Base-by-base conservation (phyloP, 306 rosid species). In the Glycine soja region DNA sequence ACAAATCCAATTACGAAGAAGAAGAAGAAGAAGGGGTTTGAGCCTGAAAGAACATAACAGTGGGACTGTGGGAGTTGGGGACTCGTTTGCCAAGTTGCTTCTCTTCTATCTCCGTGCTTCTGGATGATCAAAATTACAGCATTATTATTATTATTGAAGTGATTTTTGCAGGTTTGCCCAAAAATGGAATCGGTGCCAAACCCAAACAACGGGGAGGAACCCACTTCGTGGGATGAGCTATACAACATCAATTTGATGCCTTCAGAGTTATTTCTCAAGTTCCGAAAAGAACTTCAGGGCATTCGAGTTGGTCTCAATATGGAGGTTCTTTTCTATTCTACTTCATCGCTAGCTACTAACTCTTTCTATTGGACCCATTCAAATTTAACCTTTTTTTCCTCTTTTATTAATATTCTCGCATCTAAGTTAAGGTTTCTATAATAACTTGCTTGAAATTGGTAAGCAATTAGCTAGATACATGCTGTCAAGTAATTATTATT, bases 301-400 rank as follows among this genome's bases (percentile, higher is more conserved):
- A 54, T 95, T 79, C 94, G 98, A 65, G 89, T 91, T 70, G 97
- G 93, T 82, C 82, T 90, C 85, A 93, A 95, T 64, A 76, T 95
- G 90, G 97, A 95, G 97, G 99, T 92, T 83, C 7, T 58, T 36
- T 18, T 64, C 56, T 43, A 34, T 8, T 50, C 6, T 18, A 4
- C 36, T 52, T 8, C 14, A 1, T 4, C 30, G 30, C 30, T 24
- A 24, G 14, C 30, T 24, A 24, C 30, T 24, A 1, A 24, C 30
- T 19, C 24, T 24, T 24, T 24, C 2, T 2, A 24, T 24, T 24
- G 30, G 30, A 24, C 62, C 63, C 47, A 19, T 78, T 32, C 30
- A 10, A 4, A 7, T 18, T 0, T 30, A 38, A 7, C 50, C 50
- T 24, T 2, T 24, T 24, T 24, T 24, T 24, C 2, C 30, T 36